Conservation (phyloP, 2,329 filamentous ascomycete genomes). For the Biscogniauxia marginata region DNA sequence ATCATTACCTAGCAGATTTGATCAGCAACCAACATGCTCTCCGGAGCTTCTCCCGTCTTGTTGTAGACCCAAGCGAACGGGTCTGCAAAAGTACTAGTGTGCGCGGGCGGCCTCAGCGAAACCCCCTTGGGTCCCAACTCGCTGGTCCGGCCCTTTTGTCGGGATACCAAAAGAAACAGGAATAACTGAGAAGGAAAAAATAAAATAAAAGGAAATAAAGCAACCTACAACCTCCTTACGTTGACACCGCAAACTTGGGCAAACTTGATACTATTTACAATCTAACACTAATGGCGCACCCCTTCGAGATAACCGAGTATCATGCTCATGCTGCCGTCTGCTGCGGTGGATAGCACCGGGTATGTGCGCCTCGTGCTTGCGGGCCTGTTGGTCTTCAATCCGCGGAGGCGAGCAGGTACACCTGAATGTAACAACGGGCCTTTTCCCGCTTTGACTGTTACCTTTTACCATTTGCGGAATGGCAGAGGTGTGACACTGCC, state of each 20-base stretch:
- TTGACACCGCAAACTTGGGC: background rate
- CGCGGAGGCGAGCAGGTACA: background rate
- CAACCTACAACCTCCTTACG: background rate
- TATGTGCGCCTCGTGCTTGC: constrained; percentile 17
- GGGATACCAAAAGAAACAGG: background rate
- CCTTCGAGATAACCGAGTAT: background rate
- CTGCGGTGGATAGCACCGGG: constrained; percentile 8
- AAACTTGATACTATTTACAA: background rate
- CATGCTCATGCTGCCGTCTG: constrained; percentile 1
- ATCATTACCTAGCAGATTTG: too few species aligned
- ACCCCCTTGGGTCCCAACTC: background rate
- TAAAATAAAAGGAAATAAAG: background rate
- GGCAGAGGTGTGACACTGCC: constrained; percentile 8
- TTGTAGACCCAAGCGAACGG: background rate
- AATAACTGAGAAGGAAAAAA: background rate
- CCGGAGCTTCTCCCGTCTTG: background rate
- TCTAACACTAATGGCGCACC: background rate
- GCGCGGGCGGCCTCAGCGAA: background rate
- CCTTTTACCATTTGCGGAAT: constrained; percentile 14
- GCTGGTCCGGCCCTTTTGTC: background rate
- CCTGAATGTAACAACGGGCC: constrained; percentile 17
- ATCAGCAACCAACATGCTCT: background rate
- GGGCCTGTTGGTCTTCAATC: constrained; percentile 15
- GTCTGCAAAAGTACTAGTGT: background rate
- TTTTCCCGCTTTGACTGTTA: constrained; percentile 23